phyloP scores from a whole-genome alignment of 768 basidiomycete genomes.

The Rhizopogon vesiculosus region DNA sequence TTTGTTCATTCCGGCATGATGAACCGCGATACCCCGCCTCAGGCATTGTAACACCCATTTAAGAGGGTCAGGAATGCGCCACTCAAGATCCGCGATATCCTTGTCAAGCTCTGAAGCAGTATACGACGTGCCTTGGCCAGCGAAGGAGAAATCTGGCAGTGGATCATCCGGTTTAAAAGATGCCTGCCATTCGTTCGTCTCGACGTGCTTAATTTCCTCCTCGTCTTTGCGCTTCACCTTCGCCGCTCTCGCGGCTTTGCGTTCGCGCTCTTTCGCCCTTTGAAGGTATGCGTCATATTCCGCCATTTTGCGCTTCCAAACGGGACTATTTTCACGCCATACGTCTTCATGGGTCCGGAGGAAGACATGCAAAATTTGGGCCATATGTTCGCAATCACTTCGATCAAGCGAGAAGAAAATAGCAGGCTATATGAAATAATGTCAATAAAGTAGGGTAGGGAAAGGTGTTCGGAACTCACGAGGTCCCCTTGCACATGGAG shows the following conservation, averaged over 20 bases:
- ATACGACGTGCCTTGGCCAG: slow-evolving; percentile 37
- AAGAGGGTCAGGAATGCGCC: slow-evolving; percentile 27
- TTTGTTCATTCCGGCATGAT: slow-evolving; percentile 68
- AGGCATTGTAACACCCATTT: slow-evolving; percentile 46
- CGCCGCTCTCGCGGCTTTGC: slow-evolving; percentile 34
- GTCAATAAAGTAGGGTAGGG: background rate
- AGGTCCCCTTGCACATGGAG: slow-evolving; percentile 50
- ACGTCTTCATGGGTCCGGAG: slow-evolving; percentile 40
- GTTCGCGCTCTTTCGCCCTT: slow-evolving; percentile 43
- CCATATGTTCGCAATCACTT: slow-evolving; percentile 52
- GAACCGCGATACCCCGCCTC: slow-evolving; percentile 59
- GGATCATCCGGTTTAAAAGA: slow-evolving; percentile 58
- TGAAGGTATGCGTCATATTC: slow-evolving; percentile 49
- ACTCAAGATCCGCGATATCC: slow-evolving; percentile 36
- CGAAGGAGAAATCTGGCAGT: slow-evolving; percentile 56
- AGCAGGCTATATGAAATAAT: slow-evolving; percentile 41
- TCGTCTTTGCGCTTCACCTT: slow-evolving; percentile 35
- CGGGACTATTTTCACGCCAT: slow-evolving; percentile 43
- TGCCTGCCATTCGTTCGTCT: slow-evolving; percentile 39
- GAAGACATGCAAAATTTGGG: slow-evolving; percentile 25
- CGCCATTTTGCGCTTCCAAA: slow-evolving; percentile 46
- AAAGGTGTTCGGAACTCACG: slow-evolving; percentile 31
- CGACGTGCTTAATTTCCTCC: slow-evolving; percentile 15
- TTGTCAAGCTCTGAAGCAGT: slow-evolving; percentile 43
- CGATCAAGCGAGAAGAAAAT: slow-evolving; percentile 68